Percentiles rank a stretch among this genome's conserved stretches.
phyloP scores from a whole-genome alignment of 2,329 filamentous ascomycete species.

The Claviceps purpurea region DNA sequence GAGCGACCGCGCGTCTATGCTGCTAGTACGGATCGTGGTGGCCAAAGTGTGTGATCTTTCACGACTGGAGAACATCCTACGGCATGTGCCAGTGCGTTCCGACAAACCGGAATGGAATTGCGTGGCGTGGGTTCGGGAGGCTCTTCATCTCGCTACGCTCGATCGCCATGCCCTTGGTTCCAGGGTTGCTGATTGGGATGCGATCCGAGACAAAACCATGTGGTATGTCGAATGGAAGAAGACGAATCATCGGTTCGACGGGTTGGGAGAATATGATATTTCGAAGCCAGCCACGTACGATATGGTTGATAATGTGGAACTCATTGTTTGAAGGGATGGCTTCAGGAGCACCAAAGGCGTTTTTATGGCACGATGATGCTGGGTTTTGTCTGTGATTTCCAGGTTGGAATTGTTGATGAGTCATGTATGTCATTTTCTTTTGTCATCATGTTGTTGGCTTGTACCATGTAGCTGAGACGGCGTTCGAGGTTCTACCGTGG shows the following conservation, averaged over 20 bases:
- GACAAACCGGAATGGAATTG: slow-evolving; percentile 5
- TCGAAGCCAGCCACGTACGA: slow-evolving; percentile 6
- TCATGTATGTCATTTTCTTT: no score
- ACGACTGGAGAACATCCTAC: slow-evolving; percentile 4
- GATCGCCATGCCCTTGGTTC: slow-evolving; percentile 3
- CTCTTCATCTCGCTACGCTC: slow-evolving; percentile 1
- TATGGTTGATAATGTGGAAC: slow-evolving; percentile 4
- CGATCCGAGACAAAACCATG: slow-evolving; percentile 5
- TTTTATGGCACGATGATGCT: background rate
- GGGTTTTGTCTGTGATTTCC: background rate
- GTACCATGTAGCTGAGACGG: no score
- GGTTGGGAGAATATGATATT: slow-evolving; percentile 3
- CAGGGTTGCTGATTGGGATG: slow-evolving; percentile 2
- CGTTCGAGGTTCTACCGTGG: no score
- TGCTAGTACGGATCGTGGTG: slow-evolving; percentile 3
- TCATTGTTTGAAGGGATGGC: background rate
- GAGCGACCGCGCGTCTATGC: slow-evolving; percentile 2
- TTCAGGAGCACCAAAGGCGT: background rate
- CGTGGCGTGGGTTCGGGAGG: slow-evolving; percentile 5
- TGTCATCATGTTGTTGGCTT: no score
- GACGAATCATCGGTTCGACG: slow-evolving; percentile 5
- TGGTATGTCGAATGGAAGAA: slow-evolving; percentile 7
- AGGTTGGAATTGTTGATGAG: no score
- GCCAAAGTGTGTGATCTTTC: slow-evolving; percentile 4
- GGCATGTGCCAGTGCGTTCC: slow-evolving; percentile 1